These are phyloP conservation scores for Phytophthora citrophthora DNA, from an alignment of 352 stramenopile species.

Conservation along the genomic window DNA sequence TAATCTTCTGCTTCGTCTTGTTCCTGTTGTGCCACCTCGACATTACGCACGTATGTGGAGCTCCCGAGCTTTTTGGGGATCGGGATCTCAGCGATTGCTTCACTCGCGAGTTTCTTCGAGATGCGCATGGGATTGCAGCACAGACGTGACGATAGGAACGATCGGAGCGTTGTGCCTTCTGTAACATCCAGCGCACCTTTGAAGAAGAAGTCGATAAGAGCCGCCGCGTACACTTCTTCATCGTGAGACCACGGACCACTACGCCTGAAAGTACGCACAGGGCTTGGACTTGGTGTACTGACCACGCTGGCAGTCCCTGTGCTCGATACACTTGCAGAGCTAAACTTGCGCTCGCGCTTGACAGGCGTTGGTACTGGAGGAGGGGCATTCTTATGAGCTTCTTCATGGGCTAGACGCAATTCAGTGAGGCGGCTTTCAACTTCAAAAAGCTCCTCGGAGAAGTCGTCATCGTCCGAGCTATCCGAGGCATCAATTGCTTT, in stretches of 20 bases:
- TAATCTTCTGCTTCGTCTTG: slow-evolving; percentile 43
- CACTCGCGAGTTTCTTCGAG: slow-evolving; percentile 80
- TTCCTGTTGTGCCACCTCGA: slow-evolving; percentile 39
- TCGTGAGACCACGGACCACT: slow-evolving; percentile 73
- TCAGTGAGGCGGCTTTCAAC: slow-evolving; percentile 54
- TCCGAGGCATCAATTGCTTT: slow-evolving; percentile 26
- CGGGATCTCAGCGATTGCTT: slow-evolving; percentile 65
- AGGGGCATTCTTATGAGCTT: slow-evolving; percentile 39
- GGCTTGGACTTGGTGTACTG: slow-evolving; percentile 33
- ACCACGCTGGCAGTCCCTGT: slow-evolving; percentile 24
- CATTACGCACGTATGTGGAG: slow-evolving; percentile 61
- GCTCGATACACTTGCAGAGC: slow-evolving; percentile 35
- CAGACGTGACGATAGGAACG: slow-evolving; percentile 64
- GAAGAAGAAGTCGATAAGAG: slow-evolving; percentile 74
- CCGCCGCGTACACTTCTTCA: slow-evolving; percentile 71
- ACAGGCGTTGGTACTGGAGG: slow-evolving; percentile 9
- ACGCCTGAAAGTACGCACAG: slow-evolving; percentile 43
- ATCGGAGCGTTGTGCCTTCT: slow-evolving; percentile 70
- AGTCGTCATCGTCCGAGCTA: slow-evolving; percentile 33
- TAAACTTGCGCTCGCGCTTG: slow-evolving; percentile 38
- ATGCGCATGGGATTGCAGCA: slow-evolving; percentile 81
- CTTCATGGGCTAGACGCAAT: slow-evolving; percentile 51
- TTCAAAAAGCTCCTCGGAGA: slow-evolving; percentile 59
- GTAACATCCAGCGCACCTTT: slow-evolving; percentile 64
- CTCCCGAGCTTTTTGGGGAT: slow-evolving; percentile 81